Conservation (phyloP, 352 stramenopile genomes). For the Vaucheria bursata region DNA sequence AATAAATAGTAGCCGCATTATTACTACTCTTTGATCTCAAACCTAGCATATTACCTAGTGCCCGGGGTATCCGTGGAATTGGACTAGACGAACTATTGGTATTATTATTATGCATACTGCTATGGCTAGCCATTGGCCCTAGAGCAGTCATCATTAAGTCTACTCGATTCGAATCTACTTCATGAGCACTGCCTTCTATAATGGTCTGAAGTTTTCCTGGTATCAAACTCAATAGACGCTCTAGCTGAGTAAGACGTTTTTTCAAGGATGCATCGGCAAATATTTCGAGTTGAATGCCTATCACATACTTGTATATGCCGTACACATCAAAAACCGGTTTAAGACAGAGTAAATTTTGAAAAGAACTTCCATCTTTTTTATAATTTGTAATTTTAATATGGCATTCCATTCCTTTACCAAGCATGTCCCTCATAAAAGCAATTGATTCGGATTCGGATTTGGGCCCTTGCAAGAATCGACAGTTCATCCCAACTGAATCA, state of each 20-base stretch:
- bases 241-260: slow-evolving; percentile 41
- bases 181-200: too few species aligned
- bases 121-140: too few species aligned
- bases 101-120: too few species aligned
- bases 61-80: too few species aligned
- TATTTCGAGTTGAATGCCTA: slow-evolving; percentile 48
- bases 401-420: slow-evolving; percentile 47
- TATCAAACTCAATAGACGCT: slow-evolving; percentile 44
- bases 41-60: too few species aligned
- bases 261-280: slow-evolving; percentile 36
- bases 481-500: slow-evolving; percentile 51
- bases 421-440: slow-evolving; percentile 39
- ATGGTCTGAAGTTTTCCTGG: slow-evolving; percentile 37
- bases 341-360: slow-evolving; percentile 43
- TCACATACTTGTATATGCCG: slow-evolving; percentile 50
- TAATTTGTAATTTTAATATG: slow-evolving; percentile 50
- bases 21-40: too few species aligned
- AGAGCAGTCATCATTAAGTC: too few species aligned
- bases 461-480: slow-evolving; percentile 36
- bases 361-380: slow-evolving; percentile 43
- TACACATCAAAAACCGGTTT: slow-evolving; percentile 48
- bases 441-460: slow-evolving; percentile 44
- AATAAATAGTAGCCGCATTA: too few species aligned
- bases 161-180: too few species aligned
- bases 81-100: too few species aligned